Base-by-base conservation (phyloP, 2,329 filamentous ascomycete species). In the Aspergillus latus region DNA sequence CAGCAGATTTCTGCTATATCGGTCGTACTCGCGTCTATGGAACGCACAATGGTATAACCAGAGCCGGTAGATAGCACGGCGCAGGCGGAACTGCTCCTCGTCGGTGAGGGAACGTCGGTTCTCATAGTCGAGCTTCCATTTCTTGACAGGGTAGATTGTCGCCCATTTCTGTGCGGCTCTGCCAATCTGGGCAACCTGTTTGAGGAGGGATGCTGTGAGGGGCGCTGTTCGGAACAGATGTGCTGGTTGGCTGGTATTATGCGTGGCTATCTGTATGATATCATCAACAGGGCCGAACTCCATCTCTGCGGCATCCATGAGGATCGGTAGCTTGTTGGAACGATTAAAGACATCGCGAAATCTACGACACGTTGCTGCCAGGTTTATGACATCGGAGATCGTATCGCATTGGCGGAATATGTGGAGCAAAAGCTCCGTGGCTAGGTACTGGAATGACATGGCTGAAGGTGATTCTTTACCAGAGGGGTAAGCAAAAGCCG, bases 31-130 rank as follows among this genome's bases (percentile, higher is more conserved):
- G n/a, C 69, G 69, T 55, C 75, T 82, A 67, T 86, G 81, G 65
- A 86, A 86, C 29, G 84, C 82, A 47, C 78, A 76, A 15, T 77
- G 75, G 66, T 84, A 86, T 6, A 85, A 77, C 84, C 84, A 86
- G 9, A 84, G 70, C 7, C 84, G 78, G 65, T 86, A 87, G 8
- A 85, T 71, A 8, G 84, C 84, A 40, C 83, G 77, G 9, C 84
- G 78, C 9, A 86, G 64, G 5, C 74, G 73, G 49, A 77, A 79
- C 3, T 78, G 76, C 65, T 87, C 84, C 2, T 72, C 58, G 36
- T 61, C 58, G 0, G 75, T 78, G 47, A 87, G 70, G 2, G 82
- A 74, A 8, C 84, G 81, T 8, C 84, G 79, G 54, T 79, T 74
- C 54, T 80, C 79, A 59, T 76, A 85, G 62, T 84, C 78, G 54